Conservation (phyloP, 148 eudicot species). For the Mesembryanthemum crystallinum region DNA sequence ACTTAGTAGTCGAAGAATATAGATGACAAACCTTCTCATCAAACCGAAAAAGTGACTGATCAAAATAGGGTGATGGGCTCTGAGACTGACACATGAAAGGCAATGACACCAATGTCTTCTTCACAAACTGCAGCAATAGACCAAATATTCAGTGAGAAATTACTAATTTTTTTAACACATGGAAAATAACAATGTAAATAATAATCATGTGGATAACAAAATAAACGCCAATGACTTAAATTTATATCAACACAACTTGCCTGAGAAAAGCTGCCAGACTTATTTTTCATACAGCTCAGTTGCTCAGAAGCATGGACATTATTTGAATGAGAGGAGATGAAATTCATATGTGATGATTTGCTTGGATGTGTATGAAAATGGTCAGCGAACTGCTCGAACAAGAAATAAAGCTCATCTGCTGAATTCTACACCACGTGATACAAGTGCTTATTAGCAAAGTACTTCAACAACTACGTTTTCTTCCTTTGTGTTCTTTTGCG, state of each 20-base stretch:
- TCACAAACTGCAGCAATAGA: slow-evolving; percentile 75
- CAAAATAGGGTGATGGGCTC: slow-evolving; percentile 96
- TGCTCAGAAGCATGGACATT: slow-evolving; percentile 84
- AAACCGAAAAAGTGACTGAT: slow-evolving; percentile 90
- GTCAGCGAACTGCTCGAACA: slow-evolving; percentile 82
- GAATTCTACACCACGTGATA: slow-evolving; percentile 56
- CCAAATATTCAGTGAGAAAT: not conserved
- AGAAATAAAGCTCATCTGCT: slow-evolving; percentile 80
- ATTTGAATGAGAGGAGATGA: slow-evolving; percentile 86
- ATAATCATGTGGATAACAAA: not conserved
- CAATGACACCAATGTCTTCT: slow-evolving; percentile 74
- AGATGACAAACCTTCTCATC: slow-evolving; percentile 79
- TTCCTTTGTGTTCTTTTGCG: not conserved
- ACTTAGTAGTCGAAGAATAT: no score
- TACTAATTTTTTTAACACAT: not conserved
- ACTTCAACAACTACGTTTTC: not conserved
- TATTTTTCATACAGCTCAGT: slow-evolving; percentile 60
- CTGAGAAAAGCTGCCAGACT: slow-evolving; percentile 78
- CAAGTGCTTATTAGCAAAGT: slow-evolving; percentile 1
- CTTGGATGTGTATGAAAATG: slow-evolving; percentile 72
- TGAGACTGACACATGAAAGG: slow-evolving; percentile 87
- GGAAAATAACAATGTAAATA: not conserved
- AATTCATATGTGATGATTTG: slow-evolving; percentile 65
- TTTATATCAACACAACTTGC: slow-evolving; percentile 34
- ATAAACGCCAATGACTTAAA: not conserved